Percentiles rank a stretch among this genome's conserved stretches.
These are phyloP conservation scores for Stagonosporopsis tanaceti DNA, from an alignment of 2,329 filamentous ascomycete species.

Conservation along the genomic window DNA sequence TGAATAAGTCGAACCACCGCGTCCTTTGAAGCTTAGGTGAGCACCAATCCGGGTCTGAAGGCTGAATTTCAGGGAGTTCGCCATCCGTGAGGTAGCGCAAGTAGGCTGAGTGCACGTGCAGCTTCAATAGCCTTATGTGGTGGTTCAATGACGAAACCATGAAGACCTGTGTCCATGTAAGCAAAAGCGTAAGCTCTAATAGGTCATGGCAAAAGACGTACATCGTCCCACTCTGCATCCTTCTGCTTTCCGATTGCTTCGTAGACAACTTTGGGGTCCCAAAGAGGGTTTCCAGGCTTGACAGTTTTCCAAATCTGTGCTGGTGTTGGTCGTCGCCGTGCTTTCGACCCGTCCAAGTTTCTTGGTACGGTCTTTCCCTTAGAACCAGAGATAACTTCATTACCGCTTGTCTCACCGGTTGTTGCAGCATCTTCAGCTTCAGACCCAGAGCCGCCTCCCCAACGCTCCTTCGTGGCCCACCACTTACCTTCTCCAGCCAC, in stretches of 20 bases:
- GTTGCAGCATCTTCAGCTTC: slow-evolving; percentile 50
- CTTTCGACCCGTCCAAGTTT: slow-evolving; percentile 39
- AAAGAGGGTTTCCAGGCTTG: slow-evolving; percentile 59
- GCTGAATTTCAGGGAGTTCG: slow-evolving; percentile 32
- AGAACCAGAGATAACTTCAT: slow-evolving; percentile 38
- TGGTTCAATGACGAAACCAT: slow-evolving; percentile 69
- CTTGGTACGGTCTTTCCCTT: slow-evolving; percentile 47
- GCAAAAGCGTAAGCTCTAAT: not conserved
- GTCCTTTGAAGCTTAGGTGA: slow-evolving; percentile 63
- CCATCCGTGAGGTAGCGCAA: slow-evolving; percentile 62
- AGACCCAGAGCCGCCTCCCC: slow-evolving; percentile 63
- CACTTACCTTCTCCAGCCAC: slow-evolving; percentile 65
- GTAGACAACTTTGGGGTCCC: slow-evolving; percentile 66
- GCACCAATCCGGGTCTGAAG: slow-evolving; percentile 55
- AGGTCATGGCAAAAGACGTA: slow-evolving; percentile 45
- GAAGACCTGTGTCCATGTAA: slow-evolving; percentile 58
- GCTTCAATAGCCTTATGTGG: slow-evolving; percentile 66
- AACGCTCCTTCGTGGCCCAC: slow-evolving; percentile 66
- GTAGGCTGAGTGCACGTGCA: slow-evolving; percentile 65
- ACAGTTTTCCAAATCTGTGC: slow-evolving; percentile 63
- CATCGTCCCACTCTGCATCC: slow-evolving; percentile 61
- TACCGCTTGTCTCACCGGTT: slow-evolving; percentile 32
- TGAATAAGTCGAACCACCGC: slow-evolving; percentile 67
- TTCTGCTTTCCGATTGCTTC: slow-evolving; percentile 63
- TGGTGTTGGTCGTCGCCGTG: slow-evolving; percentile 54